Evolutionary conservation across 148 eudicot genomes (phyloP).

Genomic region (Rhododendron ovatum): DNA sequence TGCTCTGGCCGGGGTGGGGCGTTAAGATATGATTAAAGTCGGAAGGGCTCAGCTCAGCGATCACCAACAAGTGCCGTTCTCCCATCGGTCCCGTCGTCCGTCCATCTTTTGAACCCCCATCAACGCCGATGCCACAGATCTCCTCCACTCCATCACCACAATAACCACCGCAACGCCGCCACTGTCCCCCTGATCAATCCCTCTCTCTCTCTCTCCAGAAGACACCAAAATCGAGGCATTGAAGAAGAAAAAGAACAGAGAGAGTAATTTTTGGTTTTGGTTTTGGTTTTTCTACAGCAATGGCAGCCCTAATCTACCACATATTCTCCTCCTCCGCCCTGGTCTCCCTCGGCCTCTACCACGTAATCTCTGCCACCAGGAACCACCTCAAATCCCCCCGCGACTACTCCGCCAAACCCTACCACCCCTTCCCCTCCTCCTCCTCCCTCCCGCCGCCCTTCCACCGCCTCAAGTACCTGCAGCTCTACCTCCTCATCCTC

Average conservation of each 20-base stretch:
- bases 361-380: conserved; percentile 54
- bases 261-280: background rate
- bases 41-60: background rate
- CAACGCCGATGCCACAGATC: background rate
- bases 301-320: conserved; percentile 54
- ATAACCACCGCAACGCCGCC: background rate
- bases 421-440: conserved; percentile 48
- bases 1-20: background rate
- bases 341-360: conserved; percentile 50
- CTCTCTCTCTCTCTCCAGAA: background rate
- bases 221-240: background rate
- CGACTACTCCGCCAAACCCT: conserved; percentile 63
- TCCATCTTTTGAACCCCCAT: background rate
- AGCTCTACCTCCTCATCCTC: conserved; percentile 40
- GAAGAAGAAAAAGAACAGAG: background rate
- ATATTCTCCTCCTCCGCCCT: conserved; percentile 41
- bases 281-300: background rate
- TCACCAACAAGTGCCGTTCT: background rate
- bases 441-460: background rate
- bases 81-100: background rate
- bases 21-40: background rate
- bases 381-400: conserved; percentile 62
- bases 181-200: background rate
- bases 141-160: background rate
- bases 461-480: conserved; percentile 41